Evolutionary conservation across 768 basidiomycete genomes (phyloP).

Genomic region (Lentinula lateritia): DNA sequence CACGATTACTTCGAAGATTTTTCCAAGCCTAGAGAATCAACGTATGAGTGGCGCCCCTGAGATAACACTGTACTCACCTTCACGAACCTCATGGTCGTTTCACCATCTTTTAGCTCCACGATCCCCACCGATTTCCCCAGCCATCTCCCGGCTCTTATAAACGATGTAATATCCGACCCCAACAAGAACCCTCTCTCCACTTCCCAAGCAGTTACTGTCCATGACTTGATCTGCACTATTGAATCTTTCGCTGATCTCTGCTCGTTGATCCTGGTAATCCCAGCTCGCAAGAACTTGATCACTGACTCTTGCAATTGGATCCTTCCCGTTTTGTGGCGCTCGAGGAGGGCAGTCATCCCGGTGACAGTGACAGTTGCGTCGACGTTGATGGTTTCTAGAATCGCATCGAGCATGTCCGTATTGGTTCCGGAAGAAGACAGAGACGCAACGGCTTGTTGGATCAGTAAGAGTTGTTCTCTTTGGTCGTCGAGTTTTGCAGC

Average conservation of each 20-base stretch:
- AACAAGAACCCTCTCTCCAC: constrained; percentile 2
- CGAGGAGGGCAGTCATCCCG: constrained; percentile 1
- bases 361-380: not conserved
- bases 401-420: not conserved
- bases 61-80: not conserved
- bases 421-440: not conserved
- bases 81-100: not conserved
- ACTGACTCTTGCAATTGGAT: not conserved
- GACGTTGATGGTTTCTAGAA: constrained; percentile 1
- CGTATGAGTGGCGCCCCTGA: not conserved
- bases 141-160: constrained; percentile 1
- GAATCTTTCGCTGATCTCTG: not conserved
- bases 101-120: constrained; percentile 2
- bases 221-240: not conserved
- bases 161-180: not conserved
- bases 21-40: not conserved
- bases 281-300: constrained; percentile 2
- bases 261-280: not conserved
- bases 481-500: not conserved
- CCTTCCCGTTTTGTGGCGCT: constrained; percentile 1
- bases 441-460: not conserved
- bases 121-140: constrained; percentile 4
- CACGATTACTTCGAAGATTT: constrained; percentile 3
- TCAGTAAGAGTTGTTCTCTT: not conserved
- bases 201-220: constrained; percentile 3